A percentile compares a stretch with the other conserved stretches of the same genome.
Conservation (phyloP, 352 stramenopile genomes). For the Elongisporangium undulatum region DNA sequence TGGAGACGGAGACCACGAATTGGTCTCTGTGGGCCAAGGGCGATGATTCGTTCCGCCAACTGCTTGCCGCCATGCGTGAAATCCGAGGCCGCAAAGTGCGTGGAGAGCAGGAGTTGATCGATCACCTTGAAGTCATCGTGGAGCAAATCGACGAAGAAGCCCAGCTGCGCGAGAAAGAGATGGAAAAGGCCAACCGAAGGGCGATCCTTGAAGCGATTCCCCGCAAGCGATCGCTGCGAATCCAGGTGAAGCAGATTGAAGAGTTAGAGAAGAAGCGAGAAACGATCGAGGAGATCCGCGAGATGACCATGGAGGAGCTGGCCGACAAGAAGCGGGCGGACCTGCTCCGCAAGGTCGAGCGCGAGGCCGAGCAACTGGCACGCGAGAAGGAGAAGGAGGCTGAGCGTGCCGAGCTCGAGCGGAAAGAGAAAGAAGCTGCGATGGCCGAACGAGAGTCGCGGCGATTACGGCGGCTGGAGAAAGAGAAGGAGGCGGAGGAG, state of each 20-base stretch:
- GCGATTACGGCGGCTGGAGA: slow-evolving; percentile 53
- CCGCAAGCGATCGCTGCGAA: slow-evolving; percentile 73
- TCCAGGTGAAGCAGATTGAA: slow-evolving; percentile 84
- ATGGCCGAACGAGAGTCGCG: slow-evolving; percentile 48
- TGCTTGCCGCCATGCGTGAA: slow-evolving; percentile 52
- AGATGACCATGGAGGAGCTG: slow-evolving; percentile 57
- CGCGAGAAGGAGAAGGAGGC: slow-evolving; percentile 51
- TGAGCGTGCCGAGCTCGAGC: slow-evolving; percentile 39
- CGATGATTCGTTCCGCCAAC: slow-evolving; percentile 48
- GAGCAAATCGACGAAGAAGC: slow-evolving; percentile 76
- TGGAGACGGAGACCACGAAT: slow-evolving; percentile 34
- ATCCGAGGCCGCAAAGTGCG: slow-evolving; percentile 61
- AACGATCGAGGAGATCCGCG: slow-evolving; percentile 44
- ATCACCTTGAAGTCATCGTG: slow-evolving; percentile 75
- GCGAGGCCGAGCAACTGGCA: slow-evolving; percentile 50
- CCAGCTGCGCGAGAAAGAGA: slow-evolving; percentile 34
- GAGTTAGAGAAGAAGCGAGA: slow-evolving; percentile 72
- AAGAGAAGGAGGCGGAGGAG: slow-evolving; percentile 49
- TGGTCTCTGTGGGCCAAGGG: slow-evolving; percentile 82
- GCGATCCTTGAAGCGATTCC: slow-evolving; percentile 83
- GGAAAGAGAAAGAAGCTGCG: slow-evolving; percentile 50
- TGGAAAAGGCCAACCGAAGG: slow-evolving; percentile 71
- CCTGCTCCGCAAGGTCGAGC: slow-evolving; percentile 61
- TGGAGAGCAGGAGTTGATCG: slow-evolving; percentile 71
- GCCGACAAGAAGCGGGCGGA: slow-evolving; percentile 67